Evolutionary conservation across 164 flowering plant species (phyloP).

Genomic region (Paratinospora sagittata): DNA sequence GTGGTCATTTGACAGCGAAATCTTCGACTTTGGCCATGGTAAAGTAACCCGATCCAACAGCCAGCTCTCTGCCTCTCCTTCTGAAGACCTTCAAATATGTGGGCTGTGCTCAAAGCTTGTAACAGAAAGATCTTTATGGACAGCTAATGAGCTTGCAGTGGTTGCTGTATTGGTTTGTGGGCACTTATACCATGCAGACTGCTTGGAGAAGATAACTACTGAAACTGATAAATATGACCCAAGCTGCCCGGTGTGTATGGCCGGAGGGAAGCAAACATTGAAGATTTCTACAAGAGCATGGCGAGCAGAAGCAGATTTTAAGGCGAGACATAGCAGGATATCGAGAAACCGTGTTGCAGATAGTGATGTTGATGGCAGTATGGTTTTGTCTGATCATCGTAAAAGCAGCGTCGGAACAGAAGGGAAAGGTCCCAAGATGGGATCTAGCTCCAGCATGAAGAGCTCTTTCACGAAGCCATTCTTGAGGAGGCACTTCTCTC

Average conservation of each 20-base stretch:
- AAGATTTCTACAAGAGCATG: constrained; percentile 46
- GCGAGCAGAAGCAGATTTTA: constrained; percentile 50
- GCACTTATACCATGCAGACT: constrained; percentile 87
- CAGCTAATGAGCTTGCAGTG: constrained; percentile 45
- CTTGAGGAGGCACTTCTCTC: constrained; percentile 68
- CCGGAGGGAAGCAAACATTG: constrained; percentile 50
- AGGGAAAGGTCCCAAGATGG: constrained; percentile 41
- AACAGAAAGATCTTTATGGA: constrained; percentile 49
- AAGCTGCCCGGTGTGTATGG: constrained; percentile 62
- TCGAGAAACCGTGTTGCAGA: constrained; percentile 53
- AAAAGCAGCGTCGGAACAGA: constrained; percentile 25
- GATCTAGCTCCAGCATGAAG: constrained; percentile 47
- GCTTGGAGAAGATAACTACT: constrained; percentile 63
- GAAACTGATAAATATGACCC: constrained; percentile 69
- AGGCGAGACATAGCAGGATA: constrained; percentile 40
- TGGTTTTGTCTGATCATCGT: constrained; percentile 22
- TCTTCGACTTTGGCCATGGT: constrained; percentile 32
- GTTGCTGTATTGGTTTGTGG: constrained; percentile 79
- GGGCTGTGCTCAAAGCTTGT: constrained; percentile 65
- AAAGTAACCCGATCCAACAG: constrained; percentile 53
- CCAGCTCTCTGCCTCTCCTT: constrained; percentile 34
- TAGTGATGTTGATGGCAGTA: constrained; percentile 34
- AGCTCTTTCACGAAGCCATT: constrained; percentile 55
- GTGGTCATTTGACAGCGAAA: constrained; percentile 87
- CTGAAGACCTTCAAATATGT: constrained; percentile 52